Evolutionary conservation across 192 early-diverging fungal genomes (phyloP).

Genomic region (Coemansia sp.): DNA sequence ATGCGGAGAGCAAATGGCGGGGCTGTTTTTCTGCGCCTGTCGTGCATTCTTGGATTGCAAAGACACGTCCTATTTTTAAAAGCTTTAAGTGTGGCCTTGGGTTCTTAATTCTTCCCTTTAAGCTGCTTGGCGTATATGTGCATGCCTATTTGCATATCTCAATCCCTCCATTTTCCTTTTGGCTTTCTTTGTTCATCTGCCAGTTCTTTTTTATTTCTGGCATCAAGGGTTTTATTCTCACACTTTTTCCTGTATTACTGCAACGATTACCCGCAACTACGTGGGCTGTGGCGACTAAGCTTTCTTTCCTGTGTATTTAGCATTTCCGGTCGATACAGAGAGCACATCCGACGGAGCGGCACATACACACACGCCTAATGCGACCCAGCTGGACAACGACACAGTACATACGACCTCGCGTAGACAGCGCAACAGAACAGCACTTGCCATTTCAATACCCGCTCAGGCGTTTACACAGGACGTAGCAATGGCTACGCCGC

Average conservation of each 20-base stretch:
- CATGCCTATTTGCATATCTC: not conserved
- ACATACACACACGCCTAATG: not conserved
- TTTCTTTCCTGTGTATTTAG: not conserved
- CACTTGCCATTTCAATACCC: constrained; percentile 12
- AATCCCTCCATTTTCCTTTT: not conserved
- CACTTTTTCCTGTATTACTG: not conserved
- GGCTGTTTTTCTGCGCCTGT: not conserved
- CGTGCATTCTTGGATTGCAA: not conserved
- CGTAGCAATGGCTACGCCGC: constrained; percentile 14
- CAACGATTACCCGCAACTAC: constrained; percentile 1
- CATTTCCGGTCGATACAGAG: not conserved
- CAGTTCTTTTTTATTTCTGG: not conserved
- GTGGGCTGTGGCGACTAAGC: too few species aligned
- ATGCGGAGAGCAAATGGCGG: not conserved
- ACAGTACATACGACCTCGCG: not conserved
- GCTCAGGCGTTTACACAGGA: not conserved
- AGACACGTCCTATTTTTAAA: not conserved
- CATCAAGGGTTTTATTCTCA: not conserved
- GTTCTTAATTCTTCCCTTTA: not conserved
- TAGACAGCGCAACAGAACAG: not conserved
- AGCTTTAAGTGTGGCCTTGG: not conserved
- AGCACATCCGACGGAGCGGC: not conserved
- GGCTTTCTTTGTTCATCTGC: constrained; percentile 2
- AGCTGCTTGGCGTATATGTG: not conserved
- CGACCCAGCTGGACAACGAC: not conserved